Evolutionary conservation across 441 rosid species (phyloP), one percentile per base, ranked within the genome.

Genomic region (Macaranga tanarius): DNA sequence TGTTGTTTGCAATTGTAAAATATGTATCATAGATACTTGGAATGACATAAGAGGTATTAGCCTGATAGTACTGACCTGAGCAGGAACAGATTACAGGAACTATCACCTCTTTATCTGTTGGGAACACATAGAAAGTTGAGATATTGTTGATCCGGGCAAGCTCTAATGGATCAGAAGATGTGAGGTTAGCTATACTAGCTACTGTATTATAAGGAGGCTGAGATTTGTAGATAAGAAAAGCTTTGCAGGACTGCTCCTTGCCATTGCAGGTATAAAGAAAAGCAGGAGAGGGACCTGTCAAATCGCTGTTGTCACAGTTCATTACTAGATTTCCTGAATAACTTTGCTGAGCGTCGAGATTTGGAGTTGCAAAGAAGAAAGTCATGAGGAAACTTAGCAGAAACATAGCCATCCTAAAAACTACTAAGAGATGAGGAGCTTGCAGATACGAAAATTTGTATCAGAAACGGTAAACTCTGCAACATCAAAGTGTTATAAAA

Each of bases 201-300:
- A 80, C 73, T 17, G 86, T 78, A 52, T 80, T 64, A 50, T 75
- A 80, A 61, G 82, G 84, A 55, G 73, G 81, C 22, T 73, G 78
- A 58, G 87, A 71, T 59, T 69, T 80, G 72, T 74, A 86, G 72
- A 82, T 77, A 22, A 84, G 70, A 74, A 80, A 84, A 69, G 85
- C 68, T 45, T 23, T 28, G 80, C 86, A 80, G 47, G 47, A 42
- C 7, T 5, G 51, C 15, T 71, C 31, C 34, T 26, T 44, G 60
- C 79, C 82, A 34, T 80, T 76, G 75, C 79, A 74, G 65, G 79
- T 65, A 74, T 82, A 82, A 23, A 76, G 80, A 65, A 71, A 71
- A 58, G 76, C 75, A 15, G 79, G 65, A 47, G 72, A 73, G 5
- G 80, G 76, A 8, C 51, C 65, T 20, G 42, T 28, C 64, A 63